Conservation (phyloP, 345 rosid species). For the Lumnitzera littorea region DNA sequence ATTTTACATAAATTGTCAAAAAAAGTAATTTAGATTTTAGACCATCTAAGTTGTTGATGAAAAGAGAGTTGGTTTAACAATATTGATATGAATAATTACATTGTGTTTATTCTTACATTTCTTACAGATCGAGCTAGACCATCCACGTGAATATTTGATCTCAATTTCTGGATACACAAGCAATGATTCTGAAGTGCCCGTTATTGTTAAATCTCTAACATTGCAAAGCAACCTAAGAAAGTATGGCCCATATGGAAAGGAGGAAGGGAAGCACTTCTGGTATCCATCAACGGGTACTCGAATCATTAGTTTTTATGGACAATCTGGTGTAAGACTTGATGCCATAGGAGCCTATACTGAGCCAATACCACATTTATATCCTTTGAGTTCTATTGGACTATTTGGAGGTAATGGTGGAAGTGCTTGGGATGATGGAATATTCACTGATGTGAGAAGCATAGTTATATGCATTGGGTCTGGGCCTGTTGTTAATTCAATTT, state of each 20-base stretch:
- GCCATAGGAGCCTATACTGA: conserved; percentile 1
- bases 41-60: no score
- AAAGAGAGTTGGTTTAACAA: no score
- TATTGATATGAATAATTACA: no score
- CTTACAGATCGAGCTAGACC: background rate
- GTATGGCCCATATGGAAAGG: background rate
- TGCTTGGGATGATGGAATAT: conserved; percentile 5
- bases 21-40: no score
- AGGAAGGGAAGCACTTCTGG: background rate
- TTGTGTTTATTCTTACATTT: no score
- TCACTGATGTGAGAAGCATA: background rate
- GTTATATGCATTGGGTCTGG: background rate
- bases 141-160: background rate
- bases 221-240: background rate
- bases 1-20: no score
- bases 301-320: conserved; percentile 8
- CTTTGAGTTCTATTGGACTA: background rate
- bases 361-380: background rate
- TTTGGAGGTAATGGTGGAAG: conserved; percentile 1
- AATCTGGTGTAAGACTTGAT: background rate
- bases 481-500: no score
- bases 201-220: no score
- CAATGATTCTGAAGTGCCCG: background rate
- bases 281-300: background rate
- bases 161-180: background rate